Evolutionary conservation across 176 grass and related monocot species (phyloP).

Genomic region (Oryza rufipogon): DNA sequence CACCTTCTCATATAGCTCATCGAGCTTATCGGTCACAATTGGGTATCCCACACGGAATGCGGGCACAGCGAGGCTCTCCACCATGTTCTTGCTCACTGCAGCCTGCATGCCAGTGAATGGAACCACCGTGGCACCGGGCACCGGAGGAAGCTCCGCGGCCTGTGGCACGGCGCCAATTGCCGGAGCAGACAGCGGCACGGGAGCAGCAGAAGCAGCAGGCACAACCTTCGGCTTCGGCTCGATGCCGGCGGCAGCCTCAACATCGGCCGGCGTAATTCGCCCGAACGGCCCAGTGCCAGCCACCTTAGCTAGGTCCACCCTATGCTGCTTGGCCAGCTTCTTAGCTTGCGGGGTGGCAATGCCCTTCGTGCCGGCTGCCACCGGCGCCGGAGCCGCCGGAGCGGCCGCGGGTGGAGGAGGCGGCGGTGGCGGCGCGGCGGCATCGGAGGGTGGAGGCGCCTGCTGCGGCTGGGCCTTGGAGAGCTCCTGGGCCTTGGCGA

Average conservation of each 20-base stretch:
- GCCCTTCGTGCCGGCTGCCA: slow-evolving; percentile 60
- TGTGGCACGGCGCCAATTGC: slow-evolving; percentile 44
- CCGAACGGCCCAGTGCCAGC: slow-evolving; percentile 71
- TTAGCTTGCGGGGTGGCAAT: slow-evolving; percentile 82
- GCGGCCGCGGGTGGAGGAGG: background rate
- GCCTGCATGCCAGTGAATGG: slow-evolving; percentile 87
- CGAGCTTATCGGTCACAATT: slow-evolving; percentile 72
- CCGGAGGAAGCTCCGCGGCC: slow-evolving; percentile 45
- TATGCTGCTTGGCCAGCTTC: slow-evolving; percentile 94
- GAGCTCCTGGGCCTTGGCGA: slow-evolving; percentile 66
- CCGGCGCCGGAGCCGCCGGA: slow-evolving; percentile 29
- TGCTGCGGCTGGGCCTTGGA: slow-evolving; percentile 59
- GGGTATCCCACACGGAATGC: slow-evolving; percentile 87
- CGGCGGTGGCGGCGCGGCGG: slow-evolving; percentile 11
- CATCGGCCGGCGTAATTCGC: slow-evolving; percentile 76
- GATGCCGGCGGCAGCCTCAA: slow-evolving; percentile 82
- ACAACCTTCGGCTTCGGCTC: slow-evolving; percentile 56
- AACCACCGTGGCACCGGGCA: slow-evolving; percentile 76
- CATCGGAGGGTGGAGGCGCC: slow-evolving; percentile 19
- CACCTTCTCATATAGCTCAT: slow-evolving; percentile 89
- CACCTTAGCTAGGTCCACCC: slow-evolving; percentile 78
- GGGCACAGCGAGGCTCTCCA: slow-evolving; percentile 83
- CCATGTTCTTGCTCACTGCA: slow-evolving; percentile 97
- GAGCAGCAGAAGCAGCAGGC: slow-evolving; percentile 32
- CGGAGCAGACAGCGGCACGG: slow-evolving; percentile 32